Base-by-base conservation (phyloP, 2,329 filamentous ascomycete species). In the Myrmaecium sp. region DNA sequence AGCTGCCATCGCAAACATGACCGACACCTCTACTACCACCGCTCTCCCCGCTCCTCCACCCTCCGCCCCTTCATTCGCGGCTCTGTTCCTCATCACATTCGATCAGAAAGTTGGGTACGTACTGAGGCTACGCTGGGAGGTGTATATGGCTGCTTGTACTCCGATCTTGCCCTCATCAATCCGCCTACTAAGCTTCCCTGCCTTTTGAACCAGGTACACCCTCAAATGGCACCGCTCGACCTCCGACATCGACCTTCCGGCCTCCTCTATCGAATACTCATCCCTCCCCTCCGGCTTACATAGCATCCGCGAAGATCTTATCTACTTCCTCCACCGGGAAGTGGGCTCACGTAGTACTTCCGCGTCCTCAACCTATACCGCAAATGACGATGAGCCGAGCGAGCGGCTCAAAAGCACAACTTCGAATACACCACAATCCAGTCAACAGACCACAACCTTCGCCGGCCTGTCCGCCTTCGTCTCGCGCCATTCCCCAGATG, bases 191-290 rank as follows among this genome's bases (percentile, higher is more conserved):
- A 27, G 31, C 27, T 13, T 25, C 20, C 35, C 39, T 29, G 36
- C 17, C 18, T 27, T 11, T n/a, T 17, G 19, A 18, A n/a, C 15
- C 42, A 75, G 70, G 37, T 76, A 77, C 46, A 92, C 82, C 23
- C 77, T 95, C 45, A 70, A 72, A 18, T 95, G 89, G 89, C 82
- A 91, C 51, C 72, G 69, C 37, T 69, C 75, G 8, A 55, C 70
- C 1, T 62, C 71, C 9, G 73, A 69, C 25, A 62, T 69, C 21
- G 51, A 62, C 24, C 66, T 95, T 25, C 80, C 92, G 39, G 82
- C 82, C 29, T 82, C 82, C 29, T 72, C 78, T 14, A 82, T 94
- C 43, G 89, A 98, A 55, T 98, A 83, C 66, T 95, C 94, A 55
- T 91, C 82, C 34, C 65, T 98, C 24, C 89, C 89, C 3, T 95